Evolutionary conservation across 1,284 basidiomycete species (phyloP), one percentile per base, ranked within the genome.

Genomic region (Sporisorium iseilematis-ciliati): DNA sequence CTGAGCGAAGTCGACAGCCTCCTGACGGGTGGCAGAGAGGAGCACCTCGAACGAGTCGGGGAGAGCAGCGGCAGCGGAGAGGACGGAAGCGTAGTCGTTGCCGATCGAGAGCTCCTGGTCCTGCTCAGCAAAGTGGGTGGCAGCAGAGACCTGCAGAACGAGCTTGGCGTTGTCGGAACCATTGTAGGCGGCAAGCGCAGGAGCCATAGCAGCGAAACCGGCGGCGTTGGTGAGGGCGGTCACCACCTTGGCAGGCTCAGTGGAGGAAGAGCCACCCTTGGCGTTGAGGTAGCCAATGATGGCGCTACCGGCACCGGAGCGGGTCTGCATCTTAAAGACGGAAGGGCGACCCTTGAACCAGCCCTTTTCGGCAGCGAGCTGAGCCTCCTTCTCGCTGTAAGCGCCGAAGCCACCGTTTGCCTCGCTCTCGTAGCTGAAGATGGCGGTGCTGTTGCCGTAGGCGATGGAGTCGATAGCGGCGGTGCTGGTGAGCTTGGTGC

Each of bases 281-380:
- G 67, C 72, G 42, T 77, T 61, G 31, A 85, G 66, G 68, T 82
- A 85, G 56, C 83, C 83, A 12, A 78, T 70, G 61, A 85, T 79
- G 57, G 83, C 81, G 55, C 60, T 77, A 45, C 76, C 82, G 23
- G 83, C 99, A 42, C 96, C 97, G 4, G 94, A 60, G 31, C 83
- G 80, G 43, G 82, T 82, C 78, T 85, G 83, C 81, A 85, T 81
- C 63, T 75, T 63, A 63, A 80, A 79, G 57, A 85, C 83, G 53
- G 74, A 66, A 51, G 82, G 72, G 10, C 75, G 70, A 23, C 77
- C 75, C 20, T 65, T 59, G 59, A 65, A 70, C 72, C 66, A 74
- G 33, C 76, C 75, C 51, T 75, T 57, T 35, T 52, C 35, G 18
- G 57, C 51, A 25, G 78, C 78, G 3, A 65, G 59, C 31, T 61